phyloP scores from a whole-genome alignment of 352 stramenopile species.

The Phytopythium chamaehyphon region DNA sequence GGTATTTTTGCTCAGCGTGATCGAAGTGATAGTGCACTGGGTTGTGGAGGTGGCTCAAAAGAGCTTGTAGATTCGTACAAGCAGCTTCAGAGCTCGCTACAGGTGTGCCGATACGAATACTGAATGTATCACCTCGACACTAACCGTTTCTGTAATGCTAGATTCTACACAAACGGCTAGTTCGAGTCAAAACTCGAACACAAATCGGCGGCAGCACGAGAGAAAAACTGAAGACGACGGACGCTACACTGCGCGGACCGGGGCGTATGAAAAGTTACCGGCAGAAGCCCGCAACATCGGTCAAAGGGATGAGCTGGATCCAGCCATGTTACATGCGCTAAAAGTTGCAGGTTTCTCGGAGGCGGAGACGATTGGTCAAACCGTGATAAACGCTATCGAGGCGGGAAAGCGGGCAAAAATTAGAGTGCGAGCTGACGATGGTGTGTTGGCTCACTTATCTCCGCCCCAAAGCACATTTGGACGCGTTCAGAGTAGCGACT shows the following conservation, averaged over 20 bases:
- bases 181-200: neutral
- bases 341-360: neutral
- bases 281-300: neutral
- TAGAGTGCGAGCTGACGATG: neutral
- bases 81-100: conserved; percentile 27
- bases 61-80: conserved; percentile 53
- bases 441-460: neutral
- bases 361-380: neutral
- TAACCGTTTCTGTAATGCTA: too few species aligned
- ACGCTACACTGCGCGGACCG: conserved; percentile 13
- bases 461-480: conserved; percentile 21
- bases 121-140: too few species aligned
- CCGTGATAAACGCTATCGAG: neutral
- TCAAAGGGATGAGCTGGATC: neutral
- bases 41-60: conserved; percentile 32
- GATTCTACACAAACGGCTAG: neutral
- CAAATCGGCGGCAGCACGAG: neutral
- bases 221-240: neutral
- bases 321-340: neutral
- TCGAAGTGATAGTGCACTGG: conserved; percentile 31
- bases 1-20: conserved; percentile 18
- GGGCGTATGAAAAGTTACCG: conserved; percentile 15
- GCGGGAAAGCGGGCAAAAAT: neutral
- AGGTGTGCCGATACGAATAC: conserved; percentile 13
- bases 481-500: conserved; percentile 27